Evolutionary conservation across 192 early-diverging fungal species (phyloP), one percentile per base, ranked within the genome.

Genomic region (Chytriomyces confervae): DNA sequence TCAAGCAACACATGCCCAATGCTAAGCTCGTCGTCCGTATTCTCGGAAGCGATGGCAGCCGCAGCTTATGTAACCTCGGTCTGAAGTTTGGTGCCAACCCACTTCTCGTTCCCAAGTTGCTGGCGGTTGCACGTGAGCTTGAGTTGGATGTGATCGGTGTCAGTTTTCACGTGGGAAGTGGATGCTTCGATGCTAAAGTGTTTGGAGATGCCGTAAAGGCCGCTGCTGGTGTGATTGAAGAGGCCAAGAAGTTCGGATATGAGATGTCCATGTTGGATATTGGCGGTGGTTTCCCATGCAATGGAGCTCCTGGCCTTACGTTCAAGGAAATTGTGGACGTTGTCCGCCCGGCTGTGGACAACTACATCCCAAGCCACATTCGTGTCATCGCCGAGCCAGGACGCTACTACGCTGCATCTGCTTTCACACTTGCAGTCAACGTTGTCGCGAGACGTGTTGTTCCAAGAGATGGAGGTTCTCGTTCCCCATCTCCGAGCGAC

Each of bases 351-450:
- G 91, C 95, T 62, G 88, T 99, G 51, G 94, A 95, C 77, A 63
- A 79, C 3, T 79, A 90, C 74, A 97, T 99, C 77, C 94, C 94
- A 27, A 73, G 87, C n/a, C 81, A 90, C 24, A 89, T 99, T 68
- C 92, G 95, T 68, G 90, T 99, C 64, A 99, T 99, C 86, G 95
- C 96, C 67, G 97, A 99, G 84, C 97, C 97, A 71, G 97, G 97
- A 20, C 91, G 98, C 66, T 99, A 95, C 91, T 99, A 92, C 86
- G 95, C 95, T 6, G 91, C 94, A 16, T 91, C 94, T 45, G 97
- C 97, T 11, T 99, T 94, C 84, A 94, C 96, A 23, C 85, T 99
- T 47, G 97, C 95, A 3, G 94, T 95, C 47, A 94, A 97, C 79
- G 89, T 99, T 48, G 91, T 96, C 80, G 95, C 96, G 6, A 94